Base-by-base conservation (phyloP, 1,284 basidiomycete species). In the Ustilago tritici region DNA sequence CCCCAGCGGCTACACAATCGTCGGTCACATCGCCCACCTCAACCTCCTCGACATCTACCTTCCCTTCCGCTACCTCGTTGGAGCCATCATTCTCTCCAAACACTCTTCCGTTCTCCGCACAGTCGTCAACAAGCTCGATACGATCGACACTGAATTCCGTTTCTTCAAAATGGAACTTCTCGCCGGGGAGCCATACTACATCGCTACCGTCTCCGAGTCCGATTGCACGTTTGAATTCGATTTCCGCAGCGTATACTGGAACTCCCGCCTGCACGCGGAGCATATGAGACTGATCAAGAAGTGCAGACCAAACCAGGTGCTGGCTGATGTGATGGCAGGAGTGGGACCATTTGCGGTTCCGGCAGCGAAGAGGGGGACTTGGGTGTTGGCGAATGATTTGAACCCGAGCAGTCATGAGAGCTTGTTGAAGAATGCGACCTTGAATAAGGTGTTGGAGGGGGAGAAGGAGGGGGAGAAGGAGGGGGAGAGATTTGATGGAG, bases 141-240 rank as follows among this genome's bases (percentile, higher is more conserved):
- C 88, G 23, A 98, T 98, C 75, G 92, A 95, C 82, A 91, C 90
- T 28, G 89, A 93, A 84, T 99, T 95, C 87, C 91, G 97, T 23
- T 93, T 95, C 76, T 99, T 99, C 87, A 90, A 93, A 80, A 99
- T 99, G 97, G 97, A 99, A 84, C 89, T 98, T 2, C 89, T 99
- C 23, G 95, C 96, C 0, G 97, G 97, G 12, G 92, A 94, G 67
- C 90, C 91, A 0, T 90, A 97, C 82, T 96, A 92, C 82, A 81
- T 93, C 23, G 95, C 97, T 43, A 49, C 58, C 47, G 73, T 80
- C 23, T 74, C 70, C 12, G 85, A 86, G 65, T 90, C 91, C 8
- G 90, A 91, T 76, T 98, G 95, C 87, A 88, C 88, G 15, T 99
- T 98, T 86, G 92, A 90, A 0, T 98, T 99, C 81, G 95, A 99